phyloP scores from a whole-genome alignment of 2,329 filamentous ascomycete genomes.

The Lecanicillium sp. region DNA sequence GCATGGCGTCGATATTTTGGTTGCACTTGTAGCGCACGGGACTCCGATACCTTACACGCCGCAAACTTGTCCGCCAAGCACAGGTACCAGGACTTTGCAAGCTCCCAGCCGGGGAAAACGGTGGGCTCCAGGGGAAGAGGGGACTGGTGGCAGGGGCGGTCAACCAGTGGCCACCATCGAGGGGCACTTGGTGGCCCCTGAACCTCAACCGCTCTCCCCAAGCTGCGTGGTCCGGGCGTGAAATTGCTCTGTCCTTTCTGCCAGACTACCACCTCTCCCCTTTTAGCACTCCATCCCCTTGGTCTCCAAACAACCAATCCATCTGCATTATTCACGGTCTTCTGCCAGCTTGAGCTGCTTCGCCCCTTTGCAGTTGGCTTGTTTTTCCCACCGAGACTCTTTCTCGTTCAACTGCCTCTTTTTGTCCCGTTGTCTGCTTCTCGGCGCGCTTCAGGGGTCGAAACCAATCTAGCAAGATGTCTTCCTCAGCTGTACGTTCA shows the following conservation, averaged over 20 bases:
- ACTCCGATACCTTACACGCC: not conserved
- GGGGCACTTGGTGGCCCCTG: conserved; percentile 5
- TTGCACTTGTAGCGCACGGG: conserved; percentile 2
- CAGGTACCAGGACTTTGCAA: not conserved
- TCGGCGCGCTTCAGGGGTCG: conserved; percentile 7
- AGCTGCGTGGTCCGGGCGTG: conserved; percentile 9
- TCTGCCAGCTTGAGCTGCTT: conserved; percentile 4
- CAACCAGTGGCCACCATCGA: not conserved
- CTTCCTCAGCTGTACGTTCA: conserved; percentile 15
- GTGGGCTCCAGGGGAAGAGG: conserved; percentile 6
- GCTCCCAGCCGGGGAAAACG: conserved; percentile 6
- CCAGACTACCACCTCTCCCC: conserved; percentile 11
- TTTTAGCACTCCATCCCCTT: conserved; percentile 11
- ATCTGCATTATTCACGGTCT: conserved; percentile 2
- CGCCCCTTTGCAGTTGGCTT: not conserved
- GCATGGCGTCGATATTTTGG: conserved; percentile 4
- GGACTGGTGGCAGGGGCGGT: conserved; percentile 9
- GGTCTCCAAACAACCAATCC: conserved; percentile 9
- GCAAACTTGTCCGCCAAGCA: too few species aligned
- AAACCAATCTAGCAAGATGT: conserved; percentile 10
- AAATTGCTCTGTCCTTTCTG: conserved; percentile 11
- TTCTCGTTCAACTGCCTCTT: not conserved
- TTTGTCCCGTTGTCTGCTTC: not conserved
- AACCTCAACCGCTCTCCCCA: conserved; percentile 1
- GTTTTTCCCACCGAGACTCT: not conserved